A percentile compares a stretch with the other conserved stretches of the same genome.
Evolutionary conservation across 495 filamentous ascomycete genomes (phyloP).

Genomic region (Neurospora terricola): DNA sequence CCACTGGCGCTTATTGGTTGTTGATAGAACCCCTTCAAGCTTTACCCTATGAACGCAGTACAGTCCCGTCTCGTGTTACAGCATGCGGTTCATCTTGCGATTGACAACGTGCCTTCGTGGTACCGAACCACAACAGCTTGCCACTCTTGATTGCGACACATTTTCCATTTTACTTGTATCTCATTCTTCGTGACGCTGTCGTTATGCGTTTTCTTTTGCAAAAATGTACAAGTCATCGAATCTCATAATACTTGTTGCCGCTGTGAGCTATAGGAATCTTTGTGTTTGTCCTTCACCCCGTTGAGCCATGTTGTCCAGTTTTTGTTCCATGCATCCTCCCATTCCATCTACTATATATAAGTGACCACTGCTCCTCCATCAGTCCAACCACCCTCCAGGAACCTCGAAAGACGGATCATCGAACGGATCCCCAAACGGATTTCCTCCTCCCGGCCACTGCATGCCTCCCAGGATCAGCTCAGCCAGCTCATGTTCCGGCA

Average conservation of each 20-base stretch:
- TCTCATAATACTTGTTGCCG: neutral
- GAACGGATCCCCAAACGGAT: neutral
- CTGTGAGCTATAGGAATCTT: neutral
- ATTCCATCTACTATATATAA: neutral
- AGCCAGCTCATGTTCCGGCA: neutral
- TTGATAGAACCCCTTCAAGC: rapidly evolving
- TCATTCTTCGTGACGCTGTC: neutral
- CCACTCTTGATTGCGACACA: neutral
- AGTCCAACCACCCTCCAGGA: neutral
- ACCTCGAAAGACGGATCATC: neutral
- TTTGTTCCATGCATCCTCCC: neutral
- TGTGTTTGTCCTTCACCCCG: neutral
- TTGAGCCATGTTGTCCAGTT: neutral
- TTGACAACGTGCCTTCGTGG: neutral
- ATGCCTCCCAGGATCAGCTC: neutral
- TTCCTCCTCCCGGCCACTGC: neutral
- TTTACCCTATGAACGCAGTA: neutral
- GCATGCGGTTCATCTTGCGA: neutral
- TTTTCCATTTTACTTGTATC: neutral
- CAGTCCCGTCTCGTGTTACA: neutral
- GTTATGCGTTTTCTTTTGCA: neutral
- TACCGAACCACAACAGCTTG: neutral
- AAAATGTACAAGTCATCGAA: neutral
- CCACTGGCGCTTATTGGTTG: slow-evolving; percentile 19
- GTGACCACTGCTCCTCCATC: neutral